Evolutionary conservation across 108 stramenopile genomes (phyloP).

Genomic region (Aurantiochytrium sp.): DNA sequence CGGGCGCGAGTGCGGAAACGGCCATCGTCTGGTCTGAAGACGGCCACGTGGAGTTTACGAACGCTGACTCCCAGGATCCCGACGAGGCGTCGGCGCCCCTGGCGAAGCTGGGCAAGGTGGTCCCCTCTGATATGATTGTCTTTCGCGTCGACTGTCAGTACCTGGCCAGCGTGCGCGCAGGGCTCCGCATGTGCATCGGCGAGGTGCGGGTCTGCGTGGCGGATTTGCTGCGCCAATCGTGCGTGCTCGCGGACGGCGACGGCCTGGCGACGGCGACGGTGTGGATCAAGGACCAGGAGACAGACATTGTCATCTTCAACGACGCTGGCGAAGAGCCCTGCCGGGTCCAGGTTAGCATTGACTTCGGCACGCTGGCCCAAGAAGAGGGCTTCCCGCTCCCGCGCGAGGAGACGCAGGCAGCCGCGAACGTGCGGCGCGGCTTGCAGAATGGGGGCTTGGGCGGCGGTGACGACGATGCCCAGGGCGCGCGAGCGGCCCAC

Average conservation of each 20-base stretch:
- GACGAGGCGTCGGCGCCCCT: too few species aligned
- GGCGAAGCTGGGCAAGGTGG: not conserved
- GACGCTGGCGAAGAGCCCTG: not conserved
- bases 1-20: not conserved
- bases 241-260: not conserved
- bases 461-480: too few species aligned
- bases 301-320: not conserved
- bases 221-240: not conserved
- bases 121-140: not conserved
- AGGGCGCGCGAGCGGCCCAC: too few species aligned
- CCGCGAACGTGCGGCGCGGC: too few species aligned
- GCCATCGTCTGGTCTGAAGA: not conserved
- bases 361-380: not conserved
- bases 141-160: not conserved
- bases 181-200: not conserved
- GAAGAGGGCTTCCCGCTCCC: not conserved
- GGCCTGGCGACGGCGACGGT: not conserved
- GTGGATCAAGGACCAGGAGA: not conserved
- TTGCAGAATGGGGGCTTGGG: too few species aligned
- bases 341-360: not conserved
- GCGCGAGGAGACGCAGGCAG: too few species aligned
- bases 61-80: too few species aligned
- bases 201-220: not conserved
- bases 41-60: not conserved
- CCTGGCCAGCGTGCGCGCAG: not conserved